Evolutionary conservation across 1,284 basidiomycete species (phyloP).

Genomic region (Ganoderma lucidum): DNA sequence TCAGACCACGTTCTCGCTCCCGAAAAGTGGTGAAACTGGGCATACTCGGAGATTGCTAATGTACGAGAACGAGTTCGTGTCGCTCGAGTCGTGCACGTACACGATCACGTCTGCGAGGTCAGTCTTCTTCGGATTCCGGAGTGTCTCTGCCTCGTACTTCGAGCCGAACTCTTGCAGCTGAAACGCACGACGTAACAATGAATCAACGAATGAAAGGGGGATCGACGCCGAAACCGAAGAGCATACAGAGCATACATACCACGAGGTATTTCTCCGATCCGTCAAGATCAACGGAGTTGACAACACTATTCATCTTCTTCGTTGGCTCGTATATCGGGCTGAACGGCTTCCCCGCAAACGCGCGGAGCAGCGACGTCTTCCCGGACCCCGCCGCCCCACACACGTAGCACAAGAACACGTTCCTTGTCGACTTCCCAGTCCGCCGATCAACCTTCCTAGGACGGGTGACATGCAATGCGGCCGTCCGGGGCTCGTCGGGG

Average conservation of each 20-base stretch:
- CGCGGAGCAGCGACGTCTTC: slow-evolving; percentile 88
- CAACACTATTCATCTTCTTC: slow-evolving; percentile 89
- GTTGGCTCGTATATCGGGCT: slow-evolving; percentile 83
- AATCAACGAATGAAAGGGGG: slow-evolving; percentile 1
- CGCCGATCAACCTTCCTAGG: slow-evolving; percentile 87
- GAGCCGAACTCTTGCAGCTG: slow-evolving; percentile 98
- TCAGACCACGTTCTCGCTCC: slow-evolving; percentile 3
- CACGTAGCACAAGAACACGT: slow-evolving; percentile 93
- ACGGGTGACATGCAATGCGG: slow-evolving; percentile 83
- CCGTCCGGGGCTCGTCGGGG: slow-evolving; percentile 77
- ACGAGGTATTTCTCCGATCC: slow-evolving; percentile 97
- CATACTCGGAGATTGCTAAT: slow-evolving; percentile 94
- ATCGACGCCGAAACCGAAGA: background rate
- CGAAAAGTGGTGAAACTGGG: slow-evolving; percentile 32
- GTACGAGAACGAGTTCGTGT: slow-evolving; percentile 99
- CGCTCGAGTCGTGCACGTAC: slow-evolving; percentile 97
- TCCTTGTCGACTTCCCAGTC: slow-evolving; percentile 87
- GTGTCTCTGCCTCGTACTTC: slow-evolving; percentile 90
- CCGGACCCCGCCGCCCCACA: slow-evolving; percentile 96
- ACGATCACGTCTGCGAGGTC: slow-evolving; percentile 94
- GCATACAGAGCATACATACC: slow-evolving; percentile 62
- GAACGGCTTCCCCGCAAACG: slow-evolving; percentile 88
- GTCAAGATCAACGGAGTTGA: slow-evolving; percentile 94
- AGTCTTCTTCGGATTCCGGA: slow-evolving; percentile 90
- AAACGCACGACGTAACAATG: background rate